Percentiles rank a stretch among this genome's conserved stretches.
Evolutionary conservation across 2,329 filamentous ascomycete genomes (phyloP).

Genomic region (Parastagonospora avenae): DNA sequence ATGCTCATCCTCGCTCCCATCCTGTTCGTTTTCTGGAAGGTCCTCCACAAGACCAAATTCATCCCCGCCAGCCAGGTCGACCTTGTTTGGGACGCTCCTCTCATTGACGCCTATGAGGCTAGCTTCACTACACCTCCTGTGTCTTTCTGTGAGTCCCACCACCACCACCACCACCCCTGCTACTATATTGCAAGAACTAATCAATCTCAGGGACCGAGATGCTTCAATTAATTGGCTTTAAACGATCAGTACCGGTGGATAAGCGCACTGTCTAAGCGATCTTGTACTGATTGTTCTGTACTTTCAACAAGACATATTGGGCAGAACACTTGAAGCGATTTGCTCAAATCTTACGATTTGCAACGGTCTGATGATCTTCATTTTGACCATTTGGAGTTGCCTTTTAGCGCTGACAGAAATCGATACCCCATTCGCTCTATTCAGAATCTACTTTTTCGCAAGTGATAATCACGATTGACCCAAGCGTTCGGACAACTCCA

Average conservation of each 20-base stretch:
- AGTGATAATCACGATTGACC: background rate
- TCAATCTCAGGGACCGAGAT: conserved; percentile 37
- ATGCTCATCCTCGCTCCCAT: conserved; percentile 57
- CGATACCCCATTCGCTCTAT: conserved; percentile 17
- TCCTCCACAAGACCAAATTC: conserved; percentile 62
- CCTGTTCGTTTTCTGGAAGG: conserved; percentile 66
- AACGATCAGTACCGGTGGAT: conserved; percentile 36
- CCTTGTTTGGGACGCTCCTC: conserved; percentile 49
- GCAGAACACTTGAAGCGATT: background rate
- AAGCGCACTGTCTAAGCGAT: conserved; percentile 28
- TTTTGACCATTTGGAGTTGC: background rate
- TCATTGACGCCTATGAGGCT: conserved; percentile 47
- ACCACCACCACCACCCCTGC: background rate
- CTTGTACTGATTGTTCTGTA: background rate
- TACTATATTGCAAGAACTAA: conserved; percentile 15
- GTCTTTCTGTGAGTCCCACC: conserved; percentile 15
- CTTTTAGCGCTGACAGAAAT: conserved; percentile 8
- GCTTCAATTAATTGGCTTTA: conserved; percentile 40
- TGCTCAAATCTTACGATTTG: conserved; percentile 2
- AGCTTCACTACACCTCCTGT: conserved; percentile 50
- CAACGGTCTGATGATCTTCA: conserved; percentile 18
- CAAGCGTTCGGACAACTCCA: background rate
- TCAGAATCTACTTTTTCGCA: background rate
- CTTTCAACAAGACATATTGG: background rate
- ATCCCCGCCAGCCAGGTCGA: conserved; percentile 58